These are phyloP conservation scores for Apiospora phragmitis DNA, from an alignment of 2,329 filamentous ascomycete genomes.

Conservation along the genomic window DNA sequence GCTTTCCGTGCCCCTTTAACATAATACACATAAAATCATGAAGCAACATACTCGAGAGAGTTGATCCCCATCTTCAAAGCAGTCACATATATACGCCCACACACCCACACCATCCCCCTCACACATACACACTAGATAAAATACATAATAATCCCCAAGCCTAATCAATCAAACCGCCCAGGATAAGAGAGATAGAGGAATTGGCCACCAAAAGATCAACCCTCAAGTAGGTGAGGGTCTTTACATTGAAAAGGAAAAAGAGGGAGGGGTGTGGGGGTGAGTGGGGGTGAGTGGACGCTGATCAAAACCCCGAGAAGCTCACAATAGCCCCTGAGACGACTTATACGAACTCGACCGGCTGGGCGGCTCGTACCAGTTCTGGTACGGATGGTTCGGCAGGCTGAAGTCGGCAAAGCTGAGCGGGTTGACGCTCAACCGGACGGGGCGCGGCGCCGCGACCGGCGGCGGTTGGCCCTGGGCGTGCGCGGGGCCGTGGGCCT, in stretches of 20 bases:
- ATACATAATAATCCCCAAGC: not conserved
- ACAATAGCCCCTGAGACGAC: not conserved
- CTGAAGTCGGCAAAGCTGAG: slow-evolving; percentile 75
- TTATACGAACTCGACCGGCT: slow-evolving; percentile 42
- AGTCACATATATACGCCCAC: not conserved
- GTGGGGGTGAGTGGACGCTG: not conserved
- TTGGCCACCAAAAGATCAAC: not conserved
- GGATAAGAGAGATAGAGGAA: not conserved
- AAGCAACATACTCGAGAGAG: not conserved
- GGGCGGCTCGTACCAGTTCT: slow-evolving; percentile 76
- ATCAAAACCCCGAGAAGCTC: not conserved
- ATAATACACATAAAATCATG: not conserved
- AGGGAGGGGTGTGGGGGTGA: not conserved
- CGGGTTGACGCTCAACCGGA: slow-evolving; percentile 58
- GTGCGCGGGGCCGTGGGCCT: slow-evolving; percentile 25
- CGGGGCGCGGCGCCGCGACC: slow-evolving; percentile 30
- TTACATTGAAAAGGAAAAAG: not conserved
- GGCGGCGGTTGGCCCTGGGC: slow-evolving; percentile 26
- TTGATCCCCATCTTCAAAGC: not conserved
- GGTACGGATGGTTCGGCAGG: slow-evolving; percentile 77
- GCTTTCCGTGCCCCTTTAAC: not conserved
- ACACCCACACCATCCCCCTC: not conserved
- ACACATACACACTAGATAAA: not conserved
- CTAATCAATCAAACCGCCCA: not conserved
- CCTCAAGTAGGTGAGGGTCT: not conserved